Conservation (phyloP, 1,139 yeast genomes). For the Scheffersomyces cryptocercus region DNA sequence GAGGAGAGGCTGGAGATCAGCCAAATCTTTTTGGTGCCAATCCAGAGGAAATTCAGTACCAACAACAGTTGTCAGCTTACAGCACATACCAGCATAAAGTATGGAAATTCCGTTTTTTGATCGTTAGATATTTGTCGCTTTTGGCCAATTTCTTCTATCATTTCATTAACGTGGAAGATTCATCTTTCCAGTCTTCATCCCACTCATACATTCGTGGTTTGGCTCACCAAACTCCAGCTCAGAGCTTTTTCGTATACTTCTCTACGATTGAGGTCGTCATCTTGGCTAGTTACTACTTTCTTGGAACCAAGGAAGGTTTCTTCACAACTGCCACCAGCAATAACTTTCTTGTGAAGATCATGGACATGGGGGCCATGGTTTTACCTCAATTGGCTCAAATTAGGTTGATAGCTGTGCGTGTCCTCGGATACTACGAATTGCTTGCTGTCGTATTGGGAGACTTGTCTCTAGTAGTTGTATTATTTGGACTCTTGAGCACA, state of each 20-base stretch:
- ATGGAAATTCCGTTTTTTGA: slow-evolving; percentile 34
- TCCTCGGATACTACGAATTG: slow-evolving; percentile 41
- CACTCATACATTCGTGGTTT: slow-evolving; percentile 28
- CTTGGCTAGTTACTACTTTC: slow-evolving; percentile 34
- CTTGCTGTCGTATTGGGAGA: slow-evolving; percentile 41
- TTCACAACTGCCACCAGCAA: slow-evolving; percentile 25
- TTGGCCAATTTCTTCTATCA: slow-evolving; percentile 39
- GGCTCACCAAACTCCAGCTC: slow-evolving; percentile 13
- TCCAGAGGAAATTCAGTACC: slow-evolving; percentile 29
- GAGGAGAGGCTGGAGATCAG: slow-evolving; percentile 5
- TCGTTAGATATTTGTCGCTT: slow-evolving; percentile 29
- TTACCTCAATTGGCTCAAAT: slow-evolving; percentile 34
- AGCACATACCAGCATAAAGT: slow-evolving; percentile 33
- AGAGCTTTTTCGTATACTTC: slow-evolving; percentile 31
- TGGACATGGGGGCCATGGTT: slow-evolving; percentile 37
- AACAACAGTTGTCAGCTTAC: slow-evolving; percentile 31
- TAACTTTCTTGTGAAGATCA: slow-evolving; percentile 29
- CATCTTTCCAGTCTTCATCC: slow-evolving; percentile 32
- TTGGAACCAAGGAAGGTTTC: slow-evolving; percentile 27
- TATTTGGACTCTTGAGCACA: slow-evolving; percentile 41
- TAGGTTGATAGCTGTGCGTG: slow-evolving; percentile 28
- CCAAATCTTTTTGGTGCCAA: slow-evolving; percentile 8
- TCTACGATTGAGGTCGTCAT: slow-evolving; percentile 35
- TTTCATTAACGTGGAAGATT: slow-evolving; percentile 16
- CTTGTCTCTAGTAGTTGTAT: slow-evolving; percentile 36